phyloP scores from a whole-genome alignment of 2,329 filamentous ascomycete species.

The Exophiala spinifera region DNA sequence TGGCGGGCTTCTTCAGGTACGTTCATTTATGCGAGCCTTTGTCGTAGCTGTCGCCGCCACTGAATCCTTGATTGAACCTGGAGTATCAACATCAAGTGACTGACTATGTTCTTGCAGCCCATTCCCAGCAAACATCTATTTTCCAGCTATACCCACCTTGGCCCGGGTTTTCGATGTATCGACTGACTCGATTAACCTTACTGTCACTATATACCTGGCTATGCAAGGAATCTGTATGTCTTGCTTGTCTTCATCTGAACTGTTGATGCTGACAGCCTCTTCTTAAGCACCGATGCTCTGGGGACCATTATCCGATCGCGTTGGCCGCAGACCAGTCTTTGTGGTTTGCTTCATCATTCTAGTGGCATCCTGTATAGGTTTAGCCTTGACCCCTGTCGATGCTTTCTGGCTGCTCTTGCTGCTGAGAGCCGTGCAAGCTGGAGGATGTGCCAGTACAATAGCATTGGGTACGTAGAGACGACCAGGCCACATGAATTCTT shows the following conservation, averaged over 20 bases:
- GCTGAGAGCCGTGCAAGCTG: constrained; percentile 42
- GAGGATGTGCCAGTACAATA: constrained; percentile 43
- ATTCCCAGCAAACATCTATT: constrained; percentile 47
- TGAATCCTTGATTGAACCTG: too few species aligned
- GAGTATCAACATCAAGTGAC: background rate
- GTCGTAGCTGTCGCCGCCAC: background rate
- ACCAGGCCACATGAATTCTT: background rate
- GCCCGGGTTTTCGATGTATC: constrained; percentile 41
- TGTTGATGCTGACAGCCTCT: background rate
- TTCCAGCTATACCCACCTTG: constrained; percentile 43
- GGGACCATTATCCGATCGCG: constrained; percentile 40
- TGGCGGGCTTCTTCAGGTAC: constrained; percentile 5
- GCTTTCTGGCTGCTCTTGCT: constrained; percentile 35
- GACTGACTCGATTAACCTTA: constrained; percentile 39
- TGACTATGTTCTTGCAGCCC: background rate
- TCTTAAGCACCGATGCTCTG: constrained; percentile 40
- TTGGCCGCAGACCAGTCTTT: constrained; percentile 41
- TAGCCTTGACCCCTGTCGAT: constrained; percentile 39
- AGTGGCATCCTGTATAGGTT: constrained; percentile 39
- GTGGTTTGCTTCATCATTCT: constrained; percentile 40
- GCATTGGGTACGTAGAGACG: constrained; percentile 33
- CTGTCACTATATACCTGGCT: constrained; percentile 45
- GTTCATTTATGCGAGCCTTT: background rate
- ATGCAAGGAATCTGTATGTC: constrained; percentile 36
- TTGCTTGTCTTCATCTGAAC: too few species aligned